Conservation (phyloP, 2,329 filamentous ascomycete species). For the Stromatinia cepivora region DNA sequence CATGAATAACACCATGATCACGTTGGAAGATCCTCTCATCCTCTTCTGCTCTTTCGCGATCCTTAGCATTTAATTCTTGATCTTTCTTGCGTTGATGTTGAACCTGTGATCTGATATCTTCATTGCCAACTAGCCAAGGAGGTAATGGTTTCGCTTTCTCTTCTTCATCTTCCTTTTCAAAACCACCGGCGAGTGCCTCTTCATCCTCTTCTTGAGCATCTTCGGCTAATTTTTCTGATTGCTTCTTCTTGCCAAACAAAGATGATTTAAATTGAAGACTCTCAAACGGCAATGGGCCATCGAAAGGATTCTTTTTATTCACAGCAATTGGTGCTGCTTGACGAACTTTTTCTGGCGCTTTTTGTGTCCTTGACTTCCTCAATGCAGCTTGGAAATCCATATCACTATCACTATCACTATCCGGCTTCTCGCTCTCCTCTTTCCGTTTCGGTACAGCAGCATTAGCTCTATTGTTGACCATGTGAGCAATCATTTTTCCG, state of each 20-base stretch:
- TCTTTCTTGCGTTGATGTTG: conserved; percentile 59
- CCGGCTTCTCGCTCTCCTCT: conserved; percentile 39
- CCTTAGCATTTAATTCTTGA: conserved; percentile 63
- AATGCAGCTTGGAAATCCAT: conserved; percentile 78
- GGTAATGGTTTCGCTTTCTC: conserved; percentile 57
- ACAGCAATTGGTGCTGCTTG: conserved; percentile 44
- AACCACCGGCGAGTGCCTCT: conserved; percentile 44
- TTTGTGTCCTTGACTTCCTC: conserved; percentile 66
- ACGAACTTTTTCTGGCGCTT: conserved; percentile 47
- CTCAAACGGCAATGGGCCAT: conserved; percentile 87
- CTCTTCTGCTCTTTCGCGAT: conserved; percentile 57
- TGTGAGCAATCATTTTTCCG: conserved; percentile 66
- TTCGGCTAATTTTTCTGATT: conserved; percentile 30
- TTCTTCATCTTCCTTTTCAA: conserved; percentile 41
- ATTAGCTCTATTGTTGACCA: conserved; percentile 72
- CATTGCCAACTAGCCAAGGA: conserved; percentile 67
- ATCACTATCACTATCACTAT: conserved; percentile 66
- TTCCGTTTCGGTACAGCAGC: conserved; percentile 54
- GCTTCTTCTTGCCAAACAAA: conserved; percentile 51
- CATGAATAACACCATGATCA: conserved; percentile 57
- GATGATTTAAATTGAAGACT: conserved; percentile 71
- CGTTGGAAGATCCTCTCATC: conserved; percentile 52
- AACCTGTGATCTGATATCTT: conserved; percentile 65
- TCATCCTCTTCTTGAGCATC: conserved; percentile 32
- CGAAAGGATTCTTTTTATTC: conserved; percentile 64